Evolutionary conservation across 345 rosid species (phyloP), one percentile per base, ranked within the genome.

Genomic region (Euphorbia lathyris): DNA sequence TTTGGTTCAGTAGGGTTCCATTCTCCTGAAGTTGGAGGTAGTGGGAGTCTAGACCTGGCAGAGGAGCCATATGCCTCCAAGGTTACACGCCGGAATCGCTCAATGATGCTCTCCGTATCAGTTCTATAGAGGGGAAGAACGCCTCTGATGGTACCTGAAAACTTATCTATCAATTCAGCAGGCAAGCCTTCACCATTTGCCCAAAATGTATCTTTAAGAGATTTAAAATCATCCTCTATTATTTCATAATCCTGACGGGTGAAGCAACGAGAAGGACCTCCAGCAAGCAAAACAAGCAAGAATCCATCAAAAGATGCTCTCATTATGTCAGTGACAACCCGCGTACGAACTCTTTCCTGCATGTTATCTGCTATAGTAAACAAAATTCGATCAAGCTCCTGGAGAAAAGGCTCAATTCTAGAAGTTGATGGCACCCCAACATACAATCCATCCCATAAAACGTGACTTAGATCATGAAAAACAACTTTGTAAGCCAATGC

Each of bases 161-260:
- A 86, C 78, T 92, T 92, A 56, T 90, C 96, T 30, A 92, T 82
- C 80, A 95, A 72, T 29, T 90, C 96, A 48, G 80, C 65, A 11
- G 98, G 96, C 76, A 92, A 79, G 74, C 98, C 99, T 58, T 92
- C 97, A 19, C 99, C 99, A 32, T 95, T 88, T 16, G 99, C 91
- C 97, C 88, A 92, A 78, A 95, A 95, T 63, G 92, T 70, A 76
- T 95, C 94, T 80, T 88, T 92, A 65, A 95, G 83, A 48, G 89
- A 76, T 75, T 95, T 88, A 68, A 95, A 95, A 80, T 95, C 99
- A n/a, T 90, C 94, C 73, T 92, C 97, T 59, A 95, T 84, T 58
- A 87, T 72, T 59, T 85, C 84, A 20, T 87, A 88, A 74, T 95
- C 98, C 73, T 85, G 97, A 65, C 61, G 78, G 43, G 90, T 70